phyloP scores from a whole-genome alignment of 2,329 filamentous ascomycete genomes.

The Aspergillus japonicus region DNA sequence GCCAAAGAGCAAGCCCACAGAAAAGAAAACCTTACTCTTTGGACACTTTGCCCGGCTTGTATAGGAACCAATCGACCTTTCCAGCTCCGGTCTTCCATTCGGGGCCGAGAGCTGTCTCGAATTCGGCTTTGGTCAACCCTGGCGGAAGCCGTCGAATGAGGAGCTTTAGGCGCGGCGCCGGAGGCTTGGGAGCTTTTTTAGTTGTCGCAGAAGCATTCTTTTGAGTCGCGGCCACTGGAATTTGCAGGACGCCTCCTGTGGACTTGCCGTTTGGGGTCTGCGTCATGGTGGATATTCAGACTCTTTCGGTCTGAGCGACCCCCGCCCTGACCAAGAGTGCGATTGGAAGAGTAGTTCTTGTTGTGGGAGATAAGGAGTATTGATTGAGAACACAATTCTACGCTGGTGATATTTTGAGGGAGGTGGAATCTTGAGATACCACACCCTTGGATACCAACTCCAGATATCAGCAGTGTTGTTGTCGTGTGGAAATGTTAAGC shows the following conservation, averaged over 20 bases:
- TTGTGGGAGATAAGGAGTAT: not conserved
- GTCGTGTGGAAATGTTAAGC: not conserved
- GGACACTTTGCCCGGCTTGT: constrained; percentile 71
- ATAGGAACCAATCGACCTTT: constrained; percentile 82
- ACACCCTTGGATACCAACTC: not conserved
- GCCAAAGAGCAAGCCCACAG: not conserved
- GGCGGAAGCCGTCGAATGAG: constrained; percentile 82
- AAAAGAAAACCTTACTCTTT: constrained; percentile 63
- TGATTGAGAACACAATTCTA: not conserved
- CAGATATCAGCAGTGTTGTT: not conserved
- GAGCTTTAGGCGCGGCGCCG: constrained; percentile 72
- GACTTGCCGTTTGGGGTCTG: constrained; percentile 30
- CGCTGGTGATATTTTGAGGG: not conserved
- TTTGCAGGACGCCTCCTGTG: constrained; percentile 55
- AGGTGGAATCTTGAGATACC: not conserved
- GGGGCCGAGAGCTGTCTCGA: constrained; percentile 67
- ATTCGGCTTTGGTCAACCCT: constrained; percentile 77
- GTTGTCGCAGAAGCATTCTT: constrained; percentile 44
- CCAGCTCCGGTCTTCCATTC: constrained; percentile 80
- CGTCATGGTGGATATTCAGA: constrained; percentile 23
- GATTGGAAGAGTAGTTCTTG: not conserved
- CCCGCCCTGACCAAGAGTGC: not conserved
- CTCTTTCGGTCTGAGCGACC: not conserved
- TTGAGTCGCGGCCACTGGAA: constrained; percentile 49
- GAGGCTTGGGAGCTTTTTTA: constrained; percentile 47